Conservation (phyloP, 192 early-diverging fungal genomes). For the Umbelopsis ramanniana region DNA sequence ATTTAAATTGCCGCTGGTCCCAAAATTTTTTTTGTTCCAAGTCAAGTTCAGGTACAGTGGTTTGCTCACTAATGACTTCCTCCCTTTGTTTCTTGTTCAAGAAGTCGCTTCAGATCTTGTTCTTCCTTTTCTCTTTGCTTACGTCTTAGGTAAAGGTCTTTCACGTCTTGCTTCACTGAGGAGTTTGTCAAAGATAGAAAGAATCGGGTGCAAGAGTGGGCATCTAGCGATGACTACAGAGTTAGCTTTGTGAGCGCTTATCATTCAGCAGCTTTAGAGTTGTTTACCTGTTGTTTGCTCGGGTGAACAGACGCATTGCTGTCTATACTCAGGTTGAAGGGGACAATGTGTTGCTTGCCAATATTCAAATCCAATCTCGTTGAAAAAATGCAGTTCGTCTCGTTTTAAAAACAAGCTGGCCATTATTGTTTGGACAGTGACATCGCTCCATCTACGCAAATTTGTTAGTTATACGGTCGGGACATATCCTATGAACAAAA, state of each 20-base stretch:
- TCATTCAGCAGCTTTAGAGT: not conserved
- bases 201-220: conserved; percentile 17
- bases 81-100: not conserved
- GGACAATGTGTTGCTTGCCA: conserved; percentile 71
- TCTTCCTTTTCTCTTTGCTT: not conserved
- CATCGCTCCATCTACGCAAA: conserved; percentile 64
- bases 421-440: conserved; percentile 69
- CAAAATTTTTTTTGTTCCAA: not conserved
- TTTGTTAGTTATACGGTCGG: conserved; percentile 15
- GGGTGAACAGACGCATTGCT: conserved; percentile 53
- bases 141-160: not conserved
- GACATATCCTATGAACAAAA: not conserved
- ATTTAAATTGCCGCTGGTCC: not conserved
- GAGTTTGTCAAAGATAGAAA: conserved; percentile 4
- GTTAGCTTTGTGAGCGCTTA: not conserved
- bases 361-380: conserved; percentile 74
- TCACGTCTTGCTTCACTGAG: not conserved
- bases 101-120: not conserved
- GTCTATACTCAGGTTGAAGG: conserved; percentile 43
- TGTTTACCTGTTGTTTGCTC: conserved; percentile 51
- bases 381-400: conserved; percentile 73
- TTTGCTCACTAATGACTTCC: not conserved
- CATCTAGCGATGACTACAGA: not conserved
- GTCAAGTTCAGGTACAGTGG: not conserved
- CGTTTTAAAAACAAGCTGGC: conserved; percentile 66